phyloP scores from a whole-genome alignment of 2,329 filamentous ascomycete genomes.

The Colletotrichum sp. region DNA sequence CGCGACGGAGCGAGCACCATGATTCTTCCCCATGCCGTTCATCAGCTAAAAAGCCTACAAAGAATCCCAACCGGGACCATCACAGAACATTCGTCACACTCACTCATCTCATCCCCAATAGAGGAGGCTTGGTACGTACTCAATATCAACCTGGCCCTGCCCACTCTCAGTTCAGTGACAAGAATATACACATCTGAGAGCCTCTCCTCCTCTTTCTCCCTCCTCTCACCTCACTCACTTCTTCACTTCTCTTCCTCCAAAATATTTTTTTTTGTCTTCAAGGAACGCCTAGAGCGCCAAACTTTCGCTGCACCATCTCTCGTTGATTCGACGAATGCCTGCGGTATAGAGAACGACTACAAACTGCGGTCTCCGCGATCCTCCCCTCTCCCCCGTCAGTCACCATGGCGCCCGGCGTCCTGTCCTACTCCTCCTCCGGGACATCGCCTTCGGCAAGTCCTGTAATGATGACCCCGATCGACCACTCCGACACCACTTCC shows the following conservation, averaged over 20 bases:
- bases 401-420: slow-evolving; percentile 21
- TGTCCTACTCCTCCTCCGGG: slow-evolving; percentile 22
- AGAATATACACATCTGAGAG: slow-evolving; percentile 7
- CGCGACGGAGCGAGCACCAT: slow-evolving; percentile 17
- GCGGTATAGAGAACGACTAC: slow-evolving; percentile 2
- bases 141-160: slow-evolving; percentile 17
- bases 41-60: slow-evolving; percentile 20
- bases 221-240: background rate
- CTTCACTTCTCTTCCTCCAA: background rate
- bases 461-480: slow-evolving; percentile 21
- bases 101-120: slow-evolving; percentile 18
- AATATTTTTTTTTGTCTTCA: background rate
- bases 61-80: background rate
- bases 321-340: slow-evolving; percentile 20
- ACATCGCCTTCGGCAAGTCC: slow-evolving; percentile 24
- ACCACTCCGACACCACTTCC: slow-evolving; percentile 21
- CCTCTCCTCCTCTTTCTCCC: slow-evolving; percentile 15
- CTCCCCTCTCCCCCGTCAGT: background rate
- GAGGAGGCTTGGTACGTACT: slow-evolving; percentile 20
- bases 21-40: background rate
- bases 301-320: slow-evolving; percentile 11
- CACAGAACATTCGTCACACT: slow-evolving; percentile 15
- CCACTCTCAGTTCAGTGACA: slow-evolving; percentile 9
- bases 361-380: slow-evolving; percentile 16
- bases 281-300: slow-evolving; percentile 19